phyloP scores from a whole-genome alignment of 331 rosid species.

The Dryas integrifolia region DNA sequence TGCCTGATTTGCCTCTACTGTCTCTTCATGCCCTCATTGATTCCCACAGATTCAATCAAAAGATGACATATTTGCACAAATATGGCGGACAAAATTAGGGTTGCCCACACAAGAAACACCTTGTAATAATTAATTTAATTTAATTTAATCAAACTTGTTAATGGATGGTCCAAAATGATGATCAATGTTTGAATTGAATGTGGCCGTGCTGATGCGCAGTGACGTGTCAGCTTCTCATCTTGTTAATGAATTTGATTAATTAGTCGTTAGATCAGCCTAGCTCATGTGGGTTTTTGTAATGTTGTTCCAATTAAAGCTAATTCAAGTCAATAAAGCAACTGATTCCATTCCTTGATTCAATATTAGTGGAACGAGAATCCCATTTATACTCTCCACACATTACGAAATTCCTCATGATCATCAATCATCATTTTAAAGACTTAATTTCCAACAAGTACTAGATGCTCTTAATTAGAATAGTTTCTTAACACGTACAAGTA shows the following conservation, averaged over 20 bases:
- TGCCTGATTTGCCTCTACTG: constrained; percentile 32
- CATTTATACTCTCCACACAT: neutral
- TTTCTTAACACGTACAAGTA: neutral
- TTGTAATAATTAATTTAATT: constrained; percentile 4
- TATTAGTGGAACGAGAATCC: constrained; percentile 28
- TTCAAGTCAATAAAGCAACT: constrained; percentile 26
- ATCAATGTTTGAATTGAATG: neutral
- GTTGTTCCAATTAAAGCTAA: constrained; percentile 4
- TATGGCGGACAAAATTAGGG: constrained; percentile 84
- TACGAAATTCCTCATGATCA: constrained; percentile 14
- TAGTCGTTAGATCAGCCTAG: constrained; percentile 2
- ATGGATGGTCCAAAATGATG: constrained; percentile 39
- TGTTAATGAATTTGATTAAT: neutral
- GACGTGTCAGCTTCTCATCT: constrained; percentile 15
- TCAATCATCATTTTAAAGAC: neutral
- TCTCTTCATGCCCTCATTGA: constrained; percentile 65
- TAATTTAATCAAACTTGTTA: constrained; percentile 17
- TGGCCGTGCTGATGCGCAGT: constrained; percentile 43
- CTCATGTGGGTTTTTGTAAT: neutral
- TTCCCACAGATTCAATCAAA: constrained; percentile 58
- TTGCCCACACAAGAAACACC: constrained; percentile 44
- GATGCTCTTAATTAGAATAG: constrained; percentile 12
- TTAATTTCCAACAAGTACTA: neutral
- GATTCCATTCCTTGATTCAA: constrained; percentile 11
- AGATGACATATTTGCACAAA: constrained; percentile 26